Base-by-base conservation (phyloP, 257 asterid species). In the Solanum dulcamara region DNA sequence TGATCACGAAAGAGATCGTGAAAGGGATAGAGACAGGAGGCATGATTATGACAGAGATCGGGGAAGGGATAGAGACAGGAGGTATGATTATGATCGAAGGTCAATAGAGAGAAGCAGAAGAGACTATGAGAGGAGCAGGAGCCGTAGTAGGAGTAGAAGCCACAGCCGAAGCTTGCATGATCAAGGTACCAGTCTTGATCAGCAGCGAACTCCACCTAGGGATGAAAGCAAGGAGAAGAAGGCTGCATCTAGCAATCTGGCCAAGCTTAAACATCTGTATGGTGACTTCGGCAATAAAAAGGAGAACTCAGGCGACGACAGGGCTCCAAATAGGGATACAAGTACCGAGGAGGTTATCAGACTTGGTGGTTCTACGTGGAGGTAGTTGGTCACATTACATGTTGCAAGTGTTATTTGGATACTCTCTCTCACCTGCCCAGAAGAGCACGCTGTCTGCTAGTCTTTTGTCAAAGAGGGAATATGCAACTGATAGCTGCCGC, bases 351-450 rank as follows among this genome's bases (percentile, higher is more conserved):
- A 94, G 90, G 99, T 97, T 85, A 94, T 97, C 83, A 92, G 94
- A 81, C 98, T 97, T 22, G 99, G 99, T 83, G 98, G 97, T 83
- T 93, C 98, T 24, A 60, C 68, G 9, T 97, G 99, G 99, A 93
- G 98, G 92, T 97, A 89, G 90, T 48, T 48, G 20, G 38, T 48
- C 64, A 10, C 83, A 79, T 30, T 18, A 28, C 20, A 14, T 26
- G 26, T 72, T 72, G 81, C n/a, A n/a, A 7, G 59, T n/a, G 38
- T 20, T 51, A 0, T 48, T 79, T 48, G 13, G 38, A 32, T 46
- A 37, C 35, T 26, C 62, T 67, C 83, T 51, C 18, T 51, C 44
- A 42, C 38, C 53, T 10, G 46, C 26, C 59, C 66, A 42, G 32
- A 46, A 44, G 81, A 53, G 59, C 74, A 14, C 14, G 26, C 14